These are phyloP conservation scores for Aspergillus glaucus DNA, from an alignment of 2,329 filamentous ascomycete species.

Conservation along the genomic window DNA sequence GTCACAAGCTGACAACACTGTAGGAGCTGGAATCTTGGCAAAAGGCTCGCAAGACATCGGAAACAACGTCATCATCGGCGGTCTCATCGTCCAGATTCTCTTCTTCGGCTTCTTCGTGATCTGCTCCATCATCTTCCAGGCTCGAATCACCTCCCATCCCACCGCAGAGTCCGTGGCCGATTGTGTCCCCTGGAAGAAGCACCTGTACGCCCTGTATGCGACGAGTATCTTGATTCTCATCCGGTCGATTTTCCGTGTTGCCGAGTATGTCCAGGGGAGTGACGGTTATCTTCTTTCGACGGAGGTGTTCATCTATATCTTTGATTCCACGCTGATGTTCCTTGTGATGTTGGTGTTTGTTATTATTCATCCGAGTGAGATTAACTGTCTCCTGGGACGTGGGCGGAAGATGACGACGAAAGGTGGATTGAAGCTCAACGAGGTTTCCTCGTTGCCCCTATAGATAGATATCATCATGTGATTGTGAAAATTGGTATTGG, in stretches of 20 bases:
- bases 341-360: constrained; percentile 17
- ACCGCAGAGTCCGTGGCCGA: constrained; percentile 18
- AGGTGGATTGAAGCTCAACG: constrained; percentile 11
- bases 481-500: not conserved
- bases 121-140: constrained; percentile 19
- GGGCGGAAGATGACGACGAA: constrained; percentile 12
- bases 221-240: constrained; percentile 21
- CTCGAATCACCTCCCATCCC: constrained; percentile 20
- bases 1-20: not conserved
- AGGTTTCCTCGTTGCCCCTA: constrained; percentile 6
- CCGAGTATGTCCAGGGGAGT: constrained; percentile 23
- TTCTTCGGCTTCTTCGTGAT: constrained; percentile 27
- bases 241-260: constrained; percentile 23
- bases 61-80: constrained; percentile 21
- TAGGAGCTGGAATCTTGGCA: constrained; percentile 20
- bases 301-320: constrained; percentile 25
- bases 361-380: constrained; percentile 18
- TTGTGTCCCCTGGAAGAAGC: constrained; percentile 26
- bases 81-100: constrained; percentile 23
- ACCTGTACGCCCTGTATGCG: constrained; percentile 26
- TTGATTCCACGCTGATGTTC: constrained; percentile 26
- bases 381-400: constrained; percentile 16
- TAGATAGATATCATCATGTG: not conserved
- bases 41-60: constrained; percentile 11
- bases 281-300: constrained; percentile 20